Evolutionary conservation across 768 basidiomycete genomes (phyloP).

Genomic region (Amylocystis lapponica): DNA sequence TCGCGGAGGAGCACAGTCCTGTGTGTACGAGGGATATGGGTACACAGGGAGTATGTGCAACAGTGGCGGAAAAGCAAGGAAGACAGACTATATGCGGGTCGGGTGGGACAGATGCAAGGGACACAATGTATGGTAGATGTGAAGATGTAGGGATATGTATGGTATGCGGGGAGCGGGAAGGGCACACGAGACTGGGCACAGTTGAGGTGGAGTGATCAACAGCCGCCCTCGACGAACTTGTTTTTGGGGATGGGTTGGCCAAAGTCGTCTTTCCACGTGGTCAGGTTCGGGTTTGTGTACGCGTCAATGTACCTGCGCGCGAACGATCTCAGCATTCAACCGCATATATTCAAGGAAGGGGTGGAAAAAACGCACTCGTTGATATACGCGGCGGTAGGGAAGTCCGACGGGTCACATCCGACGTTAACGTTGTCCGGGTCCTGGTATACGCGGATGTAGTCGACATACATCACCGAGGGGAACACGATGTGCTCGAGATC

Average conservation of each 20-base stretch:
- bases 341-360: background rate
- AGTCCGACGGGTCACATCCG: slow-evolving; percentile 66
- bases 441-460: slow-evolving; percentile 82
- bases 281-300: slow-evolving; percentile 63
- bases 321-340: background rate
- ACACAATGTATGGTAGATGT: no score
- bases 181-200: no score
- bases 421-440: slow-evolving; percentile 41
- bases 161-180: no score
- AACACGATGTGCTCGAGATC: slow-evolving; percentile 49
- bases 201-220: no score
- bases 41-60: no score
- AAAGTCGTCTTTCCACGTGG: slow-evolving; percentile 43
- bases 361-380: slow-evolving; percentile 40
- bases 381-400: slow-evolving; percentile 78
- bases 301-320: slow-evolving; percentile 54
- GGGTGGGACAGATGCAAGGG: no score
- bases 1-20: no score
- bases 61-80: no score
- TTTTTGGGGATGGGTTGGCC: slow-evolving; percentile 48
- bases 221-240: slow-evolving; percentile 37
- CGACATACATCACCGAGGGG: slow-evolving; percentile 60
- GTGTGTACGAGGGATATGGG: no score
- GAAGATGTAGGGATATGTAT: no score
- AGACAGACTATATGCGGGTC: no score